Percentiles rank a stretch among this genome's conserved stretches.
Conservation (phyloP, 345 rosid genomes). For the Moricandia arvensis region DNA sequence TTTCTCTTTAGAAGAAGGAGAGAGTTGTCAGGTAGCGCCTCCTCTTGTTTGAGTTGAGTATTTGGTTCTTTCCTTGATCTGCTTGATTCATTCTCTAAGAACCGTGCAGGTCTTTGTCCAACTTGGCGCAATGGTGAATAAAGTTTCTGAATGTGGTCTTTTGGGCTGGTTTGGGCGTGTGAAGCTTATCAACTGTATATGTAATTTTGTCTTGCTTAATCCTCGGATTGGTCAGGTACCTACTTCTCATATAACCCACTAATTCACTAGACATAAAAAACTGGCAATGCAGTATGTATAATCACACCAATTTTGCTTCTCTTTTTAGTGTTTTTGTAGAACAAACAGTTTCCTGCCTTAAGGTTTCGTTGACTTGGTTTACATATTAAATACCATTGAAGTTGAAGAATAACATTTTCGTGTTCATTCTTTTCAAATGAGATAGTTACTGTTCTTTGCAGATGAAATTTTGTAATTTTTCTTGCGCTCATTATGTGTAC, state of each 20-base stretch:
- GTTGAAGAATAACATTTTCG: slow-evolving; percentile 8
- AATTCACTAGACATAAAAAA: background rate
- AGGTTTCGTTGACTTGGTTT: slow-evolving; percentile 10
- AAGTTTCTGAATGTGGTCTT: slow-evolving; percentile 70
- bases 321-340: slow-evolving; percentile 7
- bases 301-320: background rate
- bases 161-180: slow-evolving; percentile 88
- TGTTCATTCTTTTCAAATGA: slow-evolving; percentile 13
- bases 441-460: slow-evolving; percentile 8
- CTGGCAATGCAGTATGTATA: background rate
- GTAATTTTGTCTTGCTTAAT: slow-evolving; percentile 59
- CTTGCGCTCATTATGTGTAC: slow-evolving; percentile 2
- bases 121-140: slow-evolving; percentile 61
- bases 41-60: slow-evolving; percentile 20
- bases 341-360: slow-evolving; percentile 14
- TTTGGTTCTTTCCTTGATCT: slow-evolving; percentile 14
- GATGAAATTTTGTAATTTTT: background rate
- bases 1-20: slow-evolving; percentile 40
- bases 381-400: background rate
- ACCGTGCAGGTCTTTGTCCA: slow-evolving; percentile 52
- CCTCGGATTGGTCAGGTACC: slow-evolving; percentile 90
- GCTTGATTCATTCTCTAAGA: slow-evolving; percentile 21
- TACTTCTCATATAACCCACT: too few relatives aligned
- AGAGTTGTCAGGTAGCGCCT: slow-evolving; percentile 56
- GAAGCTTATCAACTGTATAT: slow-evolving; percentile 70